phyloP scores from a whole-genome alignment of 169 alveolate genomes.

The Plasmodium gaboni region DNA sequence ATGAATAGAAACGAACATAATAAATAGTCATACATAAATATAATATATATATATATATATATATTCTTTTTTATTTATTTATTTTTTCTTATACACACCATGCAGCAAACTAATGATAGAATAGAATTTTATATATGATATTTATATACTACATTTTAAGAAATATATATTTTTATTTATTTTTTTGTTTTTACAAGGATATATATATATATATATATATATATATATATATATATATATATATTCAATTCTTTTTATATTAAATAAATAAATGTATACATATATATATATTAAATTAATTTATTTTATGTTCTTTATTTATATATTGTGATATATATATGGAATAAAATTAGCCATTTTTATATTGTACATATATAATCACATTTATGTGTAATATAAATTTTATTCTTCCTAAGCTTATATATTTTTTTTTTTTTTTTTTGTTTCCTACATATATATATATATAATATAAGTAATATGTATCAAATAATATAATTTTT shows the following conservation, averaged over 20 bases:
- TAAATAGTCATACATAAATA: neutral
- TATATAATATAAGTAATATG: neutral
- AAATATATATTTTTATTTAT: slow-evolving; percentile 1
- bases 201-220: neutral
- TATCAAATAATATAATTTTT: too few relatives aligned
- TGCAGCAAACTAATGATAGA: slow-evolving; percentile 32
- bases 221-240: neutral
- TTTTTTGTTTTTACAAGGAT: slow-evolving; percentile 11
- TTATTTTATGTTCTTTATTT: slow-evolving; percentile 10
- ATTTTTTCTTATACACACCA: slow-evolving; percentile 30
- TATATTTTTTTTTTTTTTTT: slow-evolving; percentile 42
- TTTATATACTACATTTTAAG: slow-evolving; percentile 38
- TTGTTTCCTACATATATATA: neutral
- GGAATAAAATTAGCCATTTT: slow-evolving; percentile 55
- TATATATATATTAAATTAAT: neutral
- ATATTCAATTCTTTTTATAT: too few relatives aligned
- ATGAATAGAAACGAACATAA: slow-evolving; percentile 26
- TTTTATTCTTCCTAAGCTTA: slow-evolving; percentile 10
- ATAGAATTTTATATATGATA: slow-evolving; percentile 10
- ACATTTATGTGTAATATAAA: slow-evolving; percentile 33
- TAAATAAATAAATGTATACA: neutral
- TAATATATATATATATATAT: neutral
- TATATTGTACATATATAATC: slow-evolving; percentile 13
- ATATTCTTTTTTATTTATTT: slow-evolving; percentile 2
- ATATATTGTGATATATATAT: slow-evolving; percentile 1